Percentiles rank a stretch among this genome's conserved stretches.
Conservation (phyloP, 2,329 filamentous ascomycete species). For the Hypoxylon rubiginosum region DNA sequence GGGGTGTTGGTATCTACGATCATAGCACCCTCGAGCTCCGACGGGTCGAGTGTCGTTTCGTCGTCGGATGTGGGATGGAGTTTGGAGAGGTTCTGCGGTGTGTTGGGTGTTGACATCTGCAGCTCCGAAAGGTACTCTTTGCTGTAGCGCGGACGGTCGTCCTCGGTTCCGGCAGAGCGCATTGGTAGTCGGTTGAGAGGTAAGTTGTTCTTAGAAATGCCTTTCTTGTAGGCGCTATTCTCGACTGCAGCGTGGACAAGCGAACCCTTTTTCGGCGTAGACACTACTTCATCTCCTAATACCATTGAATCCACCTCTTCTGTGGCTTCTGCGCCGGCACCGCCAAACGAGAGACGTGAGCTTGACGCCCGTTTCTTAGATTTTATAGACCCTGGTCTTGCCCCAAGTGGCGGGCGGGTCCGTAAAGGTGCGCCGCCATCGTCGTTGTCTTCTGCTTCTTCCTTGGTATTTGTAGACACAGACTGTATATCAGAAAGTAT, state of each 20-base stretch:
- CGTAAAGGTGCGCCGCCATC: conserved; percentile 63
- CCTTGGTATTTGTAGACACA: conserved; percentile 37
- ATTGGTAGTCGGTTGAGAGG: conserved; percentile 65
- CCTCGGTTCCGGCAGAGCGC: conserved; percentile 70
- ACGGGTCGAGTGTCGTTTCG: conserved; percentile 69
- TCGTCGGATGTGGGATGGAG: conserved; percentile 59
- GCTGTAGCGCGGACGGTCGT: conserved; percentile 83
- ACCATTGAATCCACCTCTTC: conserved; percentile 60
- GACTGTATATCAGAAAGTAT: conserved; percentile 38
- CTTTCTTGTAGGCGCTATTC: conserved; percentile 73
- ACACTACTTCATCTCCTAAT: conserved; percentile 58
- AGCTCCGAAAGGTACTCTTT: conserved; percentile 89
- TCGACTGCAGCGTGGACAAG: conserved; percentile 75
- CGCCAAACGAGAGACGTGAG: conserved; percentile 80
- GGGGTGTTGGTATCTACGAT: conserved; percentile 67
- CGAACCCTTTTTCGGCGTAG: conserved; percentile 69
- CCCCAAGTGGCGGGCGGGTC: conserved; percentile 62
- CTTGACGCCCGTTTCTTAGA: conserved; percentile 76
- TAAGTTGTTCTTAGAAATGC: conserved; percentile 60
- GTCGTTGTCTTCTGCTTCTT: conserved; percentile 56
- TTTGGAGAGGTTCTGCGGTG: conserved; percentile 73
- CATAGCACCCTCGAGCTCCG: conserved; percentile 73
- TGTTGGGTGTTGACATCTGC: conserved; percentile 86
- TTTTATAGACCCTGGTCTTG: conserved; percentile 63
- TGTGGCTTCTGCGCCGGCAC: conserved; percentile 68